A percentile compares a stretch with the other conserved stretches of the same genome.
Conservation (phyloP, 1,284 basidiomycete genomes). For the Cryptococcus neoformans region DNA sequence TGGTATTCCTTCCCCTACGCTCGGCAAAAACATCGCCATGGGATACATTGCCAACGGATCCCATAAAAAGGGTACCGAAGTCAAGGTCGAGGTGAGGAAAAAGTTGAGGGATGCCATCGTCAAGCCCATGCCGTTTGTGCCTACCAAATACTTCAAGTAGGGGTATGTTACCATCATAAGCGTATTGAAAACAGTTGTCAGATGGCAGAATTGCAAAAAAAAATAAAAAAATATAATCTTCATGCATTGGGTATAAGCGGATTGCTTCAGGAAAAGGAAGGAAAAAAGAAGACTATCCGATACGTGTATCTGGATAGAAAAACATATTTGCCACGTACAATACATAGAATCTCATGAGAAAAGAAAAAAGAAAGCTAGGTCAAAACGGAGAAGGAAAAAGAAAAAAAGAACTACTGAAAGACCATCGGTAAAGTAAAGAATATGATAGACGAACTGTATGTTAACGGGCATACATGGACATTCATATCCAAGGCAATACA, state of each 20-base stretch:
- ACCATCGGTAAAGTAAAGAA: too few relatives aligned
- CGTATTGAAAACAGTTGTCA: too few relatives aligned
- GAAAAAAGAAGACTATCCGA: too few relatives aligned
- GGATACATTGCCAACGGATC: constrained; percentile 76
- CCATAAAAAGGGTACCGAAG: constrained; percentile 86
- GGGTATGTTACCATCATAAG: too few relatives aligned
- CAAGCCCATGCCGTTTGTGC: constrained; percentile 50
- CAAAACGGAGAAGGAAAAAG: not conserved
- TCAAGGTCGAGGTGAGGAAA: constrained; percentile 50
- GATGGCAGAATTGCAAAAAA: not conserved
- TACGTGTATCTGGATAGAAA: too few relatives aligned
- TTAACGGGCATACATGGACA: too few relatives aligned
- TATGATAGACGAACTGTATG: too few relatives aligned
- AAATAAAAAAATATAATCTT: not conserved
- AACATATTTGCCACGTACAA: too few relatives aligned
- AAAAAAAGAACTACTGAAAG: not conserved
- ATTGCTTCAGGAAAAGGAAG: too few relatives aligned
- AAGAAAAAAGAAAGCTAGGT: not conserved
- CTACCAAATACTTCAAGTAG: constrained; percentile 49
- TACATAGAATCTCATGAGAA: not conserved
- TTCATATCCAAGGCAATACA: too few relatives aligned
- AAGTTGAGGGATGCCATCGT: constrained; percentile 46
- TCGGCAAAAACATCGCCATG: constrained; percentile 94
- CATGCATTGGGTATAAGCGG: too few relatives aligned
- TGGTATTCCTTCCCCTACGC: constrained; percentile 90